These are phyloP conservation scores for Termitomyces sp. DNA, from an alignment of 768 basidiomycete genomes.

Conservation along the genomic window DNA sequence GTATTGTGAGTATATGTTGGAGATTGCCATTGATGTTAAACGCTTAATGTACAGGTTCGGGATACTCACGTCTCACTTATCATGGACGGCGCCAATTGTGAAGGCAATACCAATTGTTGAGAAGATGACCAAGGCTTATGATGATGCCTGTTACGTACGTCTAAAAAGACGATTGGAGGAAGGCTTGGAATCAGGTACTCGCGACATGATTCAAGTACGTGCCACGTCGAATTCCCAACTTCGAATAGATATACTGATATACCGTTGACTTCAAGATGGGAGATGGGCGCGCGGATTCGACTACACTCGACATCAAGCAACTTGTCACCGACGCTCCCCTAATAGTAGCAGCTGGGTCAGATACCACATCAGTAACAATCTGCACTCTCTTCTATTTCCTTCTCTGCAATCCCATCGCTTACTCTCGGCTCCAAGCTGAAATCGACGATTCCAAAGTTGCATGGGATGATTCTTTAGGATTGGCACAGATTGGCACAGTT, in stretches of 20 bases:
- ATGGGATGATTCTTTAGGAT: neutral
- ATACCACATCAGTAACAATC: slow-evolving; percentile 14
- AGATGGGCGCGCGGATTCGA: no score
- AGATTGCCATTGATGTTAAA: neutral
- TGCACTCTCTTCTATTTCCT: slow-evolving; percentile 16
- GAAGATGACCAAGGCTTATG: slow-evolving; percentile 9
- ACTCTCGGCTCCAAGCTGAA: slow-evolving; percentile 8
- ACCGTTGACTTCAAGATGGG: neutral
- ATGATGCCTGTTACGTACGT: slow-evolving; percentile 44
- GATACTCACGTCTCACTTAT: slow-evolving; percentile 13
- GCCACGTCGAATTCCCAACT: no score
- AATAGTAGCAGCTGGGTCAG: slow-evolving; percentile 16
- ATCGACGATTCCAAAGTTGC: neutral
- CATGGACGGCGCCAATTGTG: slow-evolving; percentile 13
- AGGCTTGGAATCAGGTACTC: slow-evolving; percentile 11
- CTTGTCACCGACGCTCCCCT: slow-evolving; percentile 15
- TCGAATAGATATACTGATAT: neutral
- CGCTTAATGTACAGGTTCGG: slow-evolving; percentile 4
- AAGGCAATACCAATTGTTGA: slow-evolving; percentile 7
- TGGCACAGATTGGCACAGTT: slow-evolving; percentile 4
- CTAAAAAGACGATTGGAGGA: slow-evolving; percentile 58
- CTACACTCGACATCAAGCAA: slow-evolving; percentile 2
- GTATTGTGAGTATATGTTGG: neutral
- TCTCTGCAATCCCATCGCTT: slow-evolving; percentile 13
- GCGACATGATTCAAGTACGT: slow-evolving; percentile 19